A percentile compares a stretch with the other conserved stretches of the same genome.
These are phyloP conservation scores for Wickerhamia fluorescens DNA, from an alignment of 805 yeast species.

Conservation along the genomic window DNA sequence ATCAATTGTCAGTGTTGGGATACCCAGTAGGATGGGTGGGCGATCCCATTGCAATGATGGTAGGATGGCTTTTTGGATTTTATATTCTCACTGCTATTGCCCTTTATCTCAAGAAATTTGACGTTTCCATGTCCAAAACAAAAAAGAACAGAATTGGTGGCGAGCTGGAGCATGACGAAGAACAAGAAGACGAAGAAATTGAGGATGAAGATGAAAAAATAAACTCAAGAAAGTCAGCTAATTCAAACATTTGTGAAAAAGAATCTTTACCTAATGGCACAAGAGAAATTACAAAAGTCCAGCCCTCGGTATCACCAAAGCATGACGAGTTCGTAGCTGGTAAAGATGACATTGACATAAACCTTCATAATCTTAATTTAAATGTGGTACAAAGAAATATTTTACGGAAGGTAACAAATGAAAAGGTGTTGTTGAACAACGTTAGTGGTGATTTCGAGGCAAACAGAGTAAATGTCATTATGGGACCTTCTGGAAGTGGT, in stretches of 20 bases:
- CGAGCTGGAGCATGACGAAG: constrained; percentile 11
- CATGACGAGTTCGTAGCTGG: background rate
- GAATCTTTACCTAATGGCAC: background rate
- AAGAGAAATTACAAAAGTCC: background rate
- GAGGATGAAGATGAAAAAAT: background rate
- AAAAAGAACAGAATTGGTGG: constrained; percentile 27
- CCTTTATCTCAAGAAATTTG: constrained; percentile 43
- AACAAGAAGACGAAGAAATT: constrained; percentile 1
- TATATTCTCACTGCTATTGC: constrained; percentile 42
- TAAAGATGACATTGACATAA: constrained; percentile 4
- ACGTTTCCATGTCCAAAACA: constrained; percentile 42
- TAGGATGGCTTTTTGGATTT: constrained; percentile 55
- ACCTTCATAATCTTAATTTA: constrained; percentile 5
- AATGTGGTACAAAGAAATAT: constrained; percentile 3
- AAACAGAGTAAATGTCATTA: constrained; percentile 58
- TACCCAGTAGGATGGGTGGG: constrained; percentile 57
- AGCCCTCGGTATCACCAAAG: background rate
- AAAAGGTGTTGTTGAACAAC: constrained; percentile 23
- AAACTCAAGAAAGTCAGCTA: too few species aligned
- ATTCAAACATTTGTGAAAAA: too few species aligned
- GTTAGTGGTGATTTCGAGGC: constrained; percentile 47
- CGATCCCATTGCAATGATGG: constrained; percentile 53
- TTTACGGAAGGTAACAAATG: constrained; percentile 2
- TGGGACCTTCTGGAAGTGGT: constrained; percentile 82
- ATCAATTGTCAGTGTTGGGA: constrained; percentile 51